Base-by-base conservation (phyloP, 108 stramenopile species). In the Bacterosira constricta region DNA sequence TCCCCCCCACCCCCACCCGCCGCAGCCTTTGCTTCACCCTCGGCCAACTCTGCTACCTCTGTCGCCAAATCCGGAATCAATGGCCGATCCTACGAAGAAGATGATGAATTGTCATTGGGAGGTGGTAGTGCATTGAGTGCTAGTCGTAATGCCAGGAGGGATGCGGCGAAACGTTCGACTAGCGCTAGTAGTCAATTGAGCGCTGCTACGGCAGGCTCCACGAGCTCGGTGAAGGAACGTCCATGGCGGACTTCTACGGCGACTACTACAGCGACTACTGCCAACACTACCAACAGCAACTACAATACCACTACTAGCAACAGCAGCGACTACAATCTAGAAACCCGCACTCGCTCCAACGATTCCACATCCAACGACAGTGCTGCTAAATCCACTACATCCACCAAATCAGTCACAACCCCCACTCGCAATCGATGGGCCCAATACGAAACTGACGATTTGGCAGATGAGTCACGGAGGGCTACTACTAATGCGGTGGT, bases 401-500 rank as follows among this genome's bases (percentile, higher is more conserved):
- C 46, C 1, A 47, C n/a, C 4, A 20, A 18, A 23, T 5, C 46
- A 6, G 7, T 23, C n/a, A 44, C 4, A 17, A 44, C 20, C n/a
- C 25, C 62, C 25, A 37, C n/a, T n/a, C n/a, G 38, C 11, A 31
- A 50, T 49, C 71, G 79, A 36, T 80, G 79, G 79, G 60, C 72
- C 1, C 70, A 69, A 59, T 65, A 71, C 49, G 73, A 74, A 42
- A 65, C 73, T 1, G 60, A 66, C 5, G 55, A 69, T 37, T 63
- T 72, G 53, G 60, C 21, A 12, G 65, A 59, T 27, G 66, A 80
- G 50, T 68, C 79, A n/a, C 56, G 72, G 9, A 50, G 35, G 44
- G 79, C 79, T n/a, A 80, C 79, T 5, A 50, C 62, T 37, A 57
- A 67, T 15, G 79, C 79, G 0, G 79, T 80, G 25, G 63, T 64